phyloP scores from a whole-genome alignment of 1,284 basidiomycete species.

The Ganoderma lucidum region DNA sequence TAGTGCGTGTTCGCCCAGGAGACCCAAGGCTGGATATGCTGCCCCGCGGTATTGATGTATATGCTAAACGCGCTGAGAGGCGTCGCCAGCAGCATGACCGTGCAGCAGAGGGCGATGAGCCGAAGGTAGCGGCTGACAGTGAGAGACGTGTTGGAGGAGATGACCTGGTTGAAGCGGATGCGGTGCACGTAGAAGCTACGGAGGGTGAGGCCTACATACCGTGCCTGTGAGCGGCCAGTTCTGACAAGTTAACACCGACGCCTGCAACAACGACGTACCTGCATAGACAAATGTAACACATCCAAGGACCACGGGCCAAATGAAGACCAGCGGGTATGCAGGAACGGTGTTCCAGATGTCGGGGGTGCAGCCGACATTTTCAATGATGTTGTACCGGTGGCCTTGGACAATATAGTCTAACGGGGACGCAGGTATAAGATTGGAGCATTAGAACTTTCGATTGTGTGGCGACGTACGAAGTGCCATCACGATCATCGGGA shows the following conservation, averaged over 20 bases:
- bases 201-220: constrained; percentile 43
- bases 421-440: too few relatives aligned
- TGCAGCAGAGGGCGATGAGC: constrained; percentile 54
- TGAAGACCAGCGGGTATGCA: constrained; percentile 45
- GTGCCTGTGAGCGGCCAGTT: too few relatives aligned
- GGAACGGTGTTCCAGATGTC: constrained; percentile 41
- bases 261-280: too few relatives aligned
- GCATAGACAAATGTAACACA: constrained; percentile 39
- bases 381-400: constrained; percentile 50
- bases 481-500: neutral
- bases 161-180: constrained; percentile 41
- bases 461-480: neutral
- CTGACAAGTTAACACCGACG: too few relatives aligned
- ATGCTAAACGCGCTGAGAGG: constrained; percentile 44
- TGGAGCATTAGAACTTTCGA: too few relatives aligned
- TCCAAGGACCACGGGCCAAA: constrained; percentile 47
- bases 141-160: constrained; percentile 39
- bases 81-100: constrained; percentile 46
- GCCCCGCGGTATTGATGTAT: constrained; percentile 36
- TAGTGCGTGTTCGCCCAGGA: constrained; percentile 64
- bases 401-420: constrained; percentile 24
- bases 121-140: constrained; percentile 55
- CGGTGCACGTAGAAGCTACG: constrained; percentile 17
- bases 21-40: constrained; percentile 52
- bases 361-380: constrained; percentile 48